Base-by-base conservation (phyloP, 1,284 basidiomycete species). In the Boletus hoseneyae region DNA sequence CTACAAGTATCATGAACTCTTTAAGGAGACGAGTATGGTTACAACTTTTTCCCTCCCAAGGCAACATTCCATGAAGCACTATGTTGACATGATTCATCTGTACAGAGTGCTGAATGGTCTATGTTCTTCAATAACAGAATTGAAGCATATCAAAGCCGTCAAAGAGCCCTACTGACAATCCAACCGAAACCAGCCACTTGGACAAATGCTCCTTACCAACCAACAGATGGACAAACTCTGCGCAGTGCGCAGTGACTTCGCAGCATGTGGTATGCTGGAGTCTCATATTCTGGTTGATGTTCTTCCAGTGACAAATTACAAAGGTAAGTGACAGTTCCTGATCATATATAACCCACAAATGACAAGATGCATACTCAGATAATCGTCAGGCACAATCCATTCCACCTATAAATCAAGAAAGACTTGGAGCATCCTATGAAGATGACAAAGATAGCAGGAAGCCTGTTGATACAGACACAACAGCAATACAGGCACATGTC, bases 191-290 rank as follows among this genome's bases (percentile, higher is more conserved):
- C 4, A 40, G 23, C 3, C 50, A 16, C 42, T 51, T 3, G 15
- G 41, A 0, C 50, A 51, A 36, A 51, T 51, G 19, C n/a, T 51
- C 0, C 15, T 48, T 2, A 48, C 12, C 18, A 51, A 51, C 19
- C 45, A 51, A 9, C 7, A 2, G 12, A 35, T 51, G 2, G 18
- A 48, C n/a, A 51, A 51, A 15, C 25, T 48, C 1, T 3, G 21
- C 5, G 40, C 34, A 3, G 16, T 16, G n/a, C 5, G 3, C 8
- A 15, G 1, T 18, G 33, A 48, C 9, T 48, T 41, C 12, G 7
- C 6, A 11, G 40, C 7, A 5, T 8, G 7, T 25, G 25, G 46
- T 6, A 41, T 48, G 16, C 42, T 55, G 5, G 7, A 25, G 5
- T 25, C 25, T 25, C 25, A 25, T 25, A 8, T 25, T 25, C 25